phyloP scores from a whole-genome alignment of 495 filamentous ascomycete species.

The Sordaria brevicollis region DNA sequence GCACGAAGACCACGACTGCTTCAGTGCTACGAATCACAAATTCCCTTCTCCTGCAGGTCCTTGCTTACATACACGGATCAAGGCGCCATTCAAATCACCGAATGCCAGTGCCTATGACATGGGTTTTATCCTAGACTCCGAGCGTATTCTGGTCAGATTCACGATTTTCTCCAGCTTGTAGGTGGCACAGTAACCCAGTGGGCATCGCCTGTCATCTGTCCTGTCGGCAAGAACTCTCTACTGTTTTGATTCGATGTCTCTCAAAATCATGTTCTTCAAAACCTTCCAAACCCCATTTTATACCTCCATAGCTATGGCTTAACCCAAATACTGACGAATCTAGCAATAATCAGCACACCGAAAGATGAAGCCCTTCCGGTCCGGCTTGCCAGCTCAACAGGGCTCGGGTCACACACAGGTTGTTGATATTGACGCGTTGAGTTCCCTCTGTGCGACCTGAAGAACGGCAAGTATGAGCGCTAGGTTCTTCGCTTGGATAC shows the following conservation, averaged over 20 bases:
- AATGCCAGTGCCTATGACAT: not conserved
- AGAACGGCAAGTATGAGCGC: not conserved
- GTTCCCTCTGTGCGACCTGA: not conserved
- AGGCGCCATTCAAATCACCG: not conserved
- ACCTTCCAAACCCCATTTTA: too few species aligned
- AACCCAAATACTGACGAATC: too few species aligned
- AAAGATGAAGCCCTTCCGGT: not conserved
- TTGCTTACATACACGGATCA: not conserved
- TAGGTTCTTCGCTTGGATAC: not conserved
- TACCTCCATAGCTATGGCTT: too few species aligned
- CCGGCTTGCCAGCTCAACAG: not conserved
- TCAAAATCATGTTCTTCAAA: not conserved
- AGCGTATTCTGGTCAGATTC: not conserved
- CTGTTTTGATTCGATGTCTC: not conserved
- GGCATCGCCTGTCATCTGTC: not conserved
- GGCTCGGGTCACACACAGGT: not conserved
- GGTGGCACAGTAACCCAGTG: not conserved
- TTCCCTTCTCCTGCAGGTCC: not conserved
- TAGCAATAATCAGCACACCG: too few species aligned
- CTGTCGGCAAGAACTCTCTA: not conserved
- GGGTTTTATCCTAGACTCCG: not conserved
- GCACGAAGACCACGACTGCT: not conserved
- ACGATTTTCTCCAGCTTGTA: not conserved
- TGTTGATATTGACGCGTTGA: not conserved
- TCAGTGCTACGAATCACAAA: too few species aligned